Conservation (phyloP, 305 asterid species). For the Stenogyne calaminthoides region DNA sequence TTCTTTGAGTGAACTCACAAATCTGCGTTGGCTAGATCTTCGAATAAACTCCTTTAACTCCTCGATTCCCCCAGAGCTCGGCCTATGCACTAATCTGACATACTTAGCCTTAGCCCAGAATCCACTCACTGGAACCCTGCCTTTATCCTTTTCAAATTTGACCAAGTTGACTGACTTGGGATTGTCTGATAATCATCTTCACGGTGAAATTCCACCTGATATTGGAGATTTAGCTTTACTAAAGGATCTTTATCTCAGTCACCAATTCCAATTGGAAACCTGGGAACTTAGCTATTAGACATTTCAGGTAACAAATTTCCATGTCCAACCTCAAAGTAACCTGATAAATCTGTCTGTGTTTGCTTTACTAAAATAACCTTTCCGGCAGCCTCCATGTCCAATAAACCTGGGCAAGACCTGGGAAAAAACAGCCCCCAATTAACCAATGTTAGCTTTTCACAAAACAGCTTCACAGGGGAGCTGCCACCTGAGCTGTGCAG, state of each 20-base stretch:
- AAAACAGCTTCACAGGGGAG: slow-evolving; percentile 60
- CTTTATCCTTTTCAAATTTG: slow-evolving; percentile 59
- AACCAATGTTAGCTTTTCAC: slow-evolving; percentile 50
- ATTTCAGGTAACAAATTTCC: no score
- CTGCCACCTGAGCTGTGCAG: slow-evolving; percentile 67
- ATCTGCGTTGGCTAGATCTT: slow-evolving; percentile 44
- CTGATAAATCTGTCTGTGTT: slow-evolving; percentile 45
- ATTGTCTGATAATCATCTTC: slow-evolving; percentile 50
- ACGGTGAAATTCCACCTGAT: slow-evolving; percentile 61
- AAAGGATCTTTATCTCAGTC: slow-evolving; percentile 45
- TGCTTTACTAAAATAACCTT: slow-evolving; percentile 54
- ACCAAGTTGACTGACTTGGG: slow-evolving; percentile 49
- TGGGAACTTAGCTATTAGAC: no score
- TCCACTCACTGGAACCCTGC: slow-evolving; percentile 62
- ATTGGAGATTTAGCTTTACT: slow-evolving; percentile 54
- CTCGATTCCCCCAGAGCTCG: slow-evolving; percentile 57
- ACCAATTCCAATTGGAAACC: no score
- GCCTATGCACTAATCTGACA: slow-evolving; percentile 57
- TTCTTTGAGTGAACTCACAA: slow-evolving; percentile 47
- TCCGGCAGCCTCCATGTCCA: slow-evolving; percentile 63
- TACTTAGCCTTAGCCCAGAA: slow-evolving; percentile 59
- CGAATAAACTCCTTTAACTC: slow-evolving; percentile 37
- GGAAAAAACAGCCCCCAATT: slow-evolving; percentile 48
- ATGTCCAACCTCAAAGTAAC: slow-evolving; percentile 45
- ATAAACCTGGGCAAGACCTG: slow-evolving; percentile 53